phyloP scores from a whole-genome alignment of 208 protist species.

The Jaenimonas drosophilae region DNA sequence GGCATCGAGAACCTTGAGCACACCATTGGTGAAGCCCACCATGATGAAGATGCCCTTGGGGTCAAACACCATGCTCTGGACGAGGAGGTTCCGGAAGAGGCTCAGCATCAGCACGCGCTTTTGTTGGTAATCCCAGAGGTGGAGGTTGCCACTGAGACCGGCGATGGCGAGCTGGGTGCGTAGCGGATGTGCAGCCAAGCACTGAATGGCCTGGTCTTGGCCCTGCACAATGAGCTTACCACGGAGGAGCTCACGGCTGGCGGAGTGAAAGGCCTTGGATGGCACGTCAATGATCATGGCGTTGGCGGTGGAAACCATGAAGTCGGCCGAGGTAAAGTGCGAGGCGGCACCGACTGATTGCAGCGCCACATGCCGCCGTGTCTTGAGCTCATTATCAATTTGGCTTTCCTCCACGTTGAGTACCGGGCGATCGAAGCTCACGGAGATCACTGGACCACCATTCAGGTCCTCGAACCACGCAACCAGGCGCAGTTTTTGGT shows the following conservation, averaged over 20 bases:
- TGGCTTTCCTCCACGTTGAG: slow-evolving; percentile 20
- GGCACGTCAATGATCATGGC: slow-evolving; percentile 88
- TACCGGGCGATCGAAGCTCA: slow-evolving; percentile 78
- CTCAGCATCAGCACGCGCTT: slow-evolving; percentile 60
- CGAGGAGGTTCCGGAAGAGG: slow-evolving; percentile 70
- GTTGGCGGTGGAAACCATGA: slow-evolving; percentile 87
- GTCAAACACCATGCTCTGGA: slow-evolving; percentile 86
- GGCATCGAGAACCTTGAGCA: slow-evolving; percentile 87
- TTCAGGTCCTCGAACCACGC: slow-evolving; percentile 95
- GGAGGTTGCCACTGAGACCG: slow-evolving; percentile 75
- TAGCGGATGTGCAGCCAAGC: slow-evolving; percentile 74
- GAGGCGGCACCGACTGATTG: slow-evolving; percentile 34
- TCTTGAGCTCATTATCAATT: slow-evolving; percentile 14
- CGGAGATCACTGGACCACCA: slow-evolving; percentile 85
- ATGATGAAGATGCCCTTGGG: slow-evolving; percentile 69
- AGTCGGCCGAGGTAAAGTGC: slow-evolving; percentile 75
- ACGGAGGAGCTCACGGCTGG: slow-evolving; percentile 29
- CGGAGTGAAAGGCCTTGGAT: slow-evolving; percentile 62
- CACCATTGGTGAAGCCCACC: slow-evolving; percentile 89
- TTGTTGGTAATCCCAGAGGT: slow-evolving; percentile 89
- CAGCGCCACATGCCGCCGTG: slow-evolving; percentile 24
- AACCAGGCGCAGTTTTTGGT: slow-evolving; percentile 88
- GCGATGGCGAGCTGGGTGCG: slow-evolving; percentile 77
- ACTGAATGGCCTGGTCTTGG: slow-evolving; percentile 77
- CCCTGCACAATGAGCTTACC: slow-evolving; percentile 85